Evolutionary conservation across 129 eudicot species (phyloP).

Genomic region (sunflower (Helianthus annuus)): HanXRQr2.0-SUNRISE NC_035439.2:145343709-145344208

Average conservation of each 20-base stretch:
- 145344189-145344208: no score
- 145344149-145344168: no score
- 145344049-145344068: constrained; percentile 82
- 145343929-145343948: constrained; percentile 93
- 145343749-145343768: constrained; percentile 84
- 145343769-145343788: constrained; percentile 53
- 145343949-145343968: constrained; percentile 79
- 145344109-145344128: no score
- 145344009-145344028: constrained; percentile 84
- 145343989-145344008: constrained; percentile 61
- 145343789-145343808: constrained; percentile 57
- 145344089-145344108: no score
- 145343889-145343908: constrained; percentile 58
- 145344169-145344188: no score
- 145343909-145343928: constrained; percentile 53
- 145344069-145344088: neutral
- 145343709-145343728: constrained; percentile 66
- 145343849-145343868: constrained; percentile 44
- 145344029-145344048: constrained; percentile 44
- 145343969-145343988: constrained; percentile 45
- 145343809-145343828: constrained; percentile 67
- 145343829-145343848: constrained; percentile 56
- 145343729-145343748: constrained; percentile 66
- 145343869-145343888: constrained; percentile 63
- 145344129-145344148: no score